Evolutionary conservation across 495 filamentous ascomycete genomes (phyloP).

Genomic region (Neurospora sp.): DNA sequence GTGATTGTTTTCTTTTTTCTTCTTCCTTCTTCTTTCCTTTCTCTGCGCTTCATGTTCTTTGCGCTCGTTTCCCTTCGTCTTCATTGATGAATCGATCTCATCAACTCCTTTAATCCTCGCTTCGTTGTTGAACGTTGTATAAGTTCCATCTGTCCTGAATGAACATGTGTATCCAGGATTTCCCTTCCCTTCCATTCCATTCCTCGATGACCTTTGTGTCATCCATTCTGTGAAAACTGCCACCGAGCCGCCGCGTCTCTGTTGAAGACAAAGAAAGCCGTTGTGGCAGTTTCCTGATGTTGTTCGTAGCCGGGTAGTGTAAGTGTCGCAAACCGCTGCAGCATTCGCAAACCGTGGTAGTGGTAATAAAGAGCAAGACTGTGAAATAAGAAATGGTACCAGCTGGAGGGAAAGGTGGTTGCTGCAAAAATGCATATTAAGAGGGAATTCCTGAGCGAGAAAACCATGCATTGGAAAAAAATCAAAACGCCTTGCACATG

Average conservation of each 20-base stretch:
- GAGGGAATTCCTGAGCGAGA: not conserved
- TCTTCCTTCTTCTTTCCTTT: too few species aligned
- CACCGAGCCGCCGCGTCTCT: not conserved
- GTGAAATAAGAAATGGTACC: not conserved
- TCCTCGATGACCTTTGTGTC: not conserved
- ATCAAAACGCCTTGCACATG: not conserved
- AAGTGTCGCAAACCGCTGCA: not conserved
- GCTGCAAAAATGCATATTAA: not conserved
- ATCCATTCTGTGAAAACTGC: not conserved
- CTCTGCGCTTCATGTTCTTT: not conserved
- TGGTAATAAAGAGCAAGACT: not conserved
- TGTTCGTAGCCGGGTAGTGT: not conserved
- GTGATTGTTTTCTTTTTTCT: not conserved
- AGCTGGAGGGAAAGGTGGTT: not conserved
- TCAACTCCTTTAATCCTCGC: not conserved
- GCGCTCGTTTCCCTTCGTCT: not conserved
- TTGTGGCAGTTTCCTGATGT: not conserved
- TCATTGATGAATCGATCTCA: not conserved
- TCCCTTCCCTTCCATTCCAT: not conserved
- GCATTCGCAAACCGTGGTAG: not conserved
- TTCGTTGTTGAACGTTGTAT: not conserved
- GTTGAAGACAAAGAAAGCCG: not conserved
- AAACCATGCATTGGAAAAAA: not conserved
- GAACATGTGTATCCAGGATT: not conserved
- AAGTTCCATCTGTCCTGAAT: not conserved